Base-by-base conservation (phyloP, 306 rosid genomes). In the Astragalus glycyphyllos region DNA sequence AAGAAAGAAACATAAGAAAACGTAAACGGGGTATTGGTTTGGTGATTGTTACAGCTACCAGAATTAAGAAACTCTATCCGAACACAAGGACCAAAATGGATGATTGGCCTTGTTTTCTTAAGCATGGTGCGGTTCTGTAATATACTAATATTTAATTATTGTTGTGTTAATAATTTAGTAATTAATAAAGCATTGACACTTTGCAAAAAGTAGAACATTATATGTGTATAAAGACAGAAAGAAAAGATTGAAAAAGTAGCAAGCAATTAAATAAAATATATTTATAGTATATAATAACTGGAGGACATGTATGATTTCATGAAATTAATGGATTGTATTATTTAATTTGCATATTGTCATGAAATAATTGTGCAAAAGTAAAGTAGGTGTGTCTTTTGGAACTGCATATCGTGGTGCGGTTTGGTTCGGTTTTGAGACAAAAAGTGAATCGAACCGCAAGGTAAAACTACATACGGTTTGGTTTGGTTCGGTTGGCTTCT, bases 31-130 rank as follows among this genome's bases (percentile, higher is more conserved):
- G 16, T 8, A 40, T 11, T 66, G 42, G 3, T 17, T 14, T 60
- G 9, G 68, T 76, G 82, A 80, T 76, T 65, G 80, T 40, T 76
- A 80, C 82, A 79, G 72, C 75, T 76, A 68, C 81, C 77, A 76
- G 68, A 74, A 67, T 62, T 68, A 54, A 23, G 82, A 26, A 26
- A 79, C 77, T 57, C 77, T 76, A 79, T 79, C 68, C 71, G 51
- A 71, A 67, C 79, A 62, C 67, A 29, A 31, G 38, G 68, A 77
- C 83, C 69, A 79, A 69, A 71, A 55, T 63, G 75, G 68, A 75
- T 29, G 66, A 66, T 50, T 79, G 75, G 46, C 71, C 62, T 11
- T 50, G 51, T 83, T 77, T 80, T 65, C 76, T 73, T 73, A 67
- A 31, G 2, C 17, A 14, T 26, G 58, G 72, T 70, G 78, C 72